These are phyloP conservation scores for Leishmania gerbilli DNA, from an alignment of 208 protist genomes.

Conservation along the genomic window DNA sequence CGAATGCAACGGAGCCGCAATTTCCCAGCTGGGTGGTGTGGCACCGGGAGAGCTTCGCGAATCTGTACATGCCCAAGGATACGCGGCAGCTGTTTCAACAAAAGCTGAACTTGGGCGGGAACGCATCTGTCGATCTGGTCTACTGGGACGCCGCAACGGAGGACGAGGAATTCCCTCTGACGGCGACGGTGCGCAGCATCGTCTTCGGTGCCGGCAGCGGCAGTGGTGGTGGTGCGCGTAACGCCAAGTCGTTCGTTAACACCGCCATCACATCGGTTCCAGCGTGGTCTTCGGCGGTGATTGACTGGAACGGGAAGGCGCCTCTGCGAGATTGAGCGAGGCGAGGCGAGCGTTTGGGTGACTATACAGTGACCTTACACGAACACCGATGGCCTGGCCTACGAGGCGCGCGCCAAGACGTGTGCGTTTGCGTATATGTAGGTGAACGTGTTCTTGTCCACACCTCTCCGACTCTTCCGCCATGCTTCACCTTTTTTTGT, in stretches of 20 bases:
- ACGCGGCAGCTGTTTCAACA: slow-evolving; percentile 60
- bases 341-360: not conserved
- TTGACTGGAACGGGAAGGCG: slow-evolving; percentile 72
- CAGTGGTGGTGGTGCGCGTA: slow-evolving; percentile 8
- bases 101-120: slow-evolving; percentile 45
- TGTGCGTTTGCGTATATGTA: not conserved
- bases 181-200: slow-evolving; percentile 40
- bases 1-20: slow-evolving; percentile 40
- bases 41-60: slow-evolving; percentile 55
- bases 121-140: slow-evolving; percentile 49
- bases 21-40: slow-evolving; percentile 82
- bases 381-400: not conserved
- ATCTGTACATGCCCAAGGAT: slow-evolving; percentile 77
- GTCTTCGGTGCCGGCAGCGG: slow-evolving; percentile 8
- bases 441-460: not conserved
- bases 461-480: not conserved
- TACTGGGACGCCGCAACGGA: slow-evolving; percentile 73
- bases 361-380: not conserved
- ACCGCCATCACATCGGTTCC: slow-evolving; percentile 53
- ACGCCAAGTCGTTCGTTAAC: slow-evolving; percentile 52
- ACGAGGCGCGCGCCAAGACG: not conserved
- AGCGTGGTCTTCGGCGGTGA: slow-evolving; percentile 44
- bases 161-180: slow-evolving; percentile 53
- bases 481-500: not conserved
- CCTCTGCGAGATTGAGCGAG: slow-evolving; percentile 34